Conservation (phyloP, 768 basidiomycete genomes). For the Dioszegia hungarica region DNA sequence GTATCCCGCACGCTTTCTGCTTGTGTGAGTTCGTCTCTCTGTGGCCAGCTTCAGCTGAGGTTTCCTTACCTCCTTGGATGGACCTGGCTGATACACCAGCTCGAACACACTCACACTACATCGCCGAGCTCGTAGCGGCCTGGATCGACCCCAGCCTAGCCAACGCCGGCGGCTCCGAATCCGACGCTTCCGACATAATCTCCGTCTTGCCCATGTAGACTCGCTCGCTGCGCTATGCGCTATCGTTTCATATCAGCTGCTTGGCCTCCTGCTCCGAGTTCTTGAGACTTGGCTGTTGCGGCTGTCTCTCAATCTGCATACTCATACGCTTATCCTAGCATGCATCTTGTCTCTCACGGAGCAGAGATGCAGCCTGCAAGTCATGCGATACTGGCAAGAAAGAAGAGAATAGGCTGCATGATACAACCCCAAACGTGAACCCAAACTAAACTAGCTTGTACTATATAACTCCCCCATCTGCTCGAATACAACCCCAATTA, state of each 20-base stretch:
- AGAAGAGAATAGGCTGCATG: background rate
- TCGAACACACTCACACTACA: conserved; percentile 15
- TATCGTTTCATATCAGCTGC: background rate
- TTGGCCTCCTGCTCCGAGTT: too few relatives aligned
- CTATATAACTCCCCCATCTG: background rate
- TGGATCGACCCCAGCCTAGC: conserved; percentile 23
- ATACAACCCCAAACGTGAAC: background rate
- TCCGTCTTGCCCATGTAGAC: background rate
- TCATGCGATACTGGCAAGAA: too few relatives aligned
- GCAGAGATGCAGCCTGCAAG: too few relatives aligned
- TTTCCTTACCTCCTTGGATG: too few relatives aligned
- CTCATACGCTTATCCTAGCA: too few relatives aligned
- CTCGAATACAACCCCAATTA: too few relatives aligned
- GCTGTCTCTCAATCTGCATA: too few relatives aligned
- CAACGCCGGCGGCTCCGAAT: background rate
- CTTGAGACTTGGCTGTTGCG: too few relatives aligned
- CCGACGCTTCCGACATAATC: background rate
- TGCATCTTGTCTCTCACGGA: too few relatives aligned
- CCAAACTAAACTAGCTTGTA: too few relatives aligned
- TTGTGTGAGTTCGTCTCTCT: conserved; percentile 56
- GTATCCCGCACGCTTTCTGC: conserved; percentile 68
- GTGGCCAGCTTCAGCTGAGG: too few relatives aligned
- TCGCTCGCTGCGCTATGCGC: background rate
- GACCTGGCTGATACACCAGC: conserved; percentile 9
- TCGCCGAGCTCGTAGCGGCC: conserved; percentile 23